phyloP scores from a whole-genome alignment of 2,329 filamentous ascomycete species.

The Teratosphaeria gauchensis region DNA sequence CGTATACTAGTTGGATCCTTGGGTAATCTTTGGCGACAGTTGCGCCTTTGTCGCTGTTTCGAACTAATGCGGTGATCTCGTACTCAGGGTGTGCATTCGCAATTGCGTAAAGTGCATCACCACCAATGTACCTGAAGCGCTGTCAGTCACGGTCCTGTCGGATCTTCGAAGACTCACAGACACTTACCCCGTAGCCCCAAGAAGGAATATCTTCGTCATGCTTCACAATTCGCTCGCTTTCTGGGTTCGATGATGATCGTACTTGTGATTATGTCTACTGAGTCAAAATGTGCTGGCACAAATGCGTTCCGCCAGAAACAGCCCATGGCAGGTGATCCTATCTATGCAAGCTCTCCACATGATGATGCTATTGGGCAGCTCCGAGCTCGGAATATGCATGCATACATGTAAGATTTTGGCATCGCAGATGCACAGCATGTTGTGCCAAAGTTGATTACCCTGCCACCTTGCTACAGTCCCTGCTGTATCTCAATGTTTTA shows the following conservation, averaged over 20 bases:
- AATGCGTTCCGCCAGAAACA: no score
- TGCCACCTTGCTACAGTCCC: no score
- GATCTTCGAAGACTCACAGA: neutral
- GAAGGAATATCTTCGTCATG: slow-evolving; percentile 17
- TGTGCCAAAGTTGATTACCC: no score
- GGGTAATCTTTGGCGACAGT: slow-evolving; percentile 38
- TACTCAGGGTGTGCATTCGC: slow-evolving; percentile 39
- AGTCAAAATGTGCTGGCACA: no score
- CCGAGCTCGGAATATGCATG: neutral
- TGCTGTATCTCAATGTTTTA: no score
- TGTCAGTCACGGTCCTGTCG: neutral
- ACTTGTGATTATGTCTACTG: no score
- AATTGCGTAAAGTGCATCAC: slow-evolving; percentile 36
- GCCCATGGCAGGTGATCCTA: no score
- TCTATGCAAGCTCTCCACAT: neutral
- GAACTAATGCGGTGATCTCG: slow-evolving; percentile 40
- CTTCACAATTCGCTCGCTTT: neutral
- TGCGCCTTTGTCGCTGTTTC: slow-evolving; percentile 40
- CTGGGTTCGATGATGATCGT: no score
- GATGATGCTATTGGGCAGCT: neutral
- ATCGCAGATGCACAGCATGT: no score
- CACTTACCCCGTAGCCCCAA: slow-evolving; percentile 11
- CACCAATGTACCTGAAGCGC: slow-evolving; percentile 33
- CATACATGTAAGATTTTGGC: no score
- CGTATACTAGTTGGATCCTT: slow-evolving; percentile 42